Evolutionary conservation across 1,139 yeast genomes (phyloP).

Genomic region (Kodamaea anthophila): DNA sequence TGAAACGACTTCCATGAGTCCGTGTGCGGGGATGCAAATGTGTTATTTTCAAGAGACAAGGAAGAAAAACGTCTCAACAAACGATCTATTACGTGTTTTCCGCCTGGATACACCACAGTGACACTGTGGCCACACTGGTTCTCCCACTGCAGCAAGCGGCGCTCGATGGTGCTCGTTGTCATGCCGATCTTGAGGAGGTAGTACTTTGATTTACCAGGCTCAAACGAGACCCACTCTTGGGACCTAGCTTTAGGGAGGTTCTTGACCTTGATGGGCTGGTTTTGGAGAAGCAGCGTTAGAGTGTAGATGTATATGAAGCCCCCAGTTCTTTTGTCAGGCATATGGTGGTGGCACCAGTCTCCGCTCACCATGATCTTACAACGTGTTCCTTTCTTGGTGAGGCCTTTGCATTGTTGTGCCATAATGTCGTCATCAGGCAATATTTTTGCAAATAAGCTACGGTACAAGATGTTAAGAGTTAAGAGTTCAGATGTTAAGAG

Average conservation of each 20-base stretch:
- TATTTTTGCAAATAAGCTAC: no score
- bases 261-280: constrained; percentile 23
- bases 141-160: constrained; percentile 50
- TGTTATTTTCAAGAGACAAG: constrained; percentile 1
- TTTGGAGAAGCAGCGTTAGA: constrained; percentile 29
- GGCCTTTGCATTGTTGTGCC: constrained; percentile 29
- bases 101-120: constrained; percentile 27
- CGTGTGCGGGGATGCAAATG: constrained; percentile 1
- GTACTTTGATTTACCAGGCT: constrained; percentile 31
- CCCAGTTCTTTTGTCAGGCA: neutral
- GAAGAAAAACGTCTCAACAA: constrained; percentile 2
- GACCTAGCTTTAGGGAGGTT: constrained; percentile 25
- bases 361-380: constrained; percentile 20
- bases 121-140: constrained; percentile 45
- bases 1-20: constrained; percentile 2
- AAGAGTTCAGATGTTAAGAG: no score
- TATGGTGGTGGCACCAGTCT: constrained; percentile 18
- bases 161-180: constrained; percentile 42
- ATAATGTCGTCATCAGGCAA: no score
- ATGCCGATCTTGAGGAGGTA: constrained; percentile 51
- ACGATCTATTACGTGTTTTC: constrained; percentile 1
- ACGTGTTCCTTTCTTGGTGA: constrained; percentile 24
- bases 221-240: constrained; percentile 29
- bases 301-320: constrained; percentile 56
- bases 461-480: no score